These are phyloP conservation scores for Barnettozyma californica DNA, from an alignment of 805 yeast species.

Conservation along the genomic window DNA sequence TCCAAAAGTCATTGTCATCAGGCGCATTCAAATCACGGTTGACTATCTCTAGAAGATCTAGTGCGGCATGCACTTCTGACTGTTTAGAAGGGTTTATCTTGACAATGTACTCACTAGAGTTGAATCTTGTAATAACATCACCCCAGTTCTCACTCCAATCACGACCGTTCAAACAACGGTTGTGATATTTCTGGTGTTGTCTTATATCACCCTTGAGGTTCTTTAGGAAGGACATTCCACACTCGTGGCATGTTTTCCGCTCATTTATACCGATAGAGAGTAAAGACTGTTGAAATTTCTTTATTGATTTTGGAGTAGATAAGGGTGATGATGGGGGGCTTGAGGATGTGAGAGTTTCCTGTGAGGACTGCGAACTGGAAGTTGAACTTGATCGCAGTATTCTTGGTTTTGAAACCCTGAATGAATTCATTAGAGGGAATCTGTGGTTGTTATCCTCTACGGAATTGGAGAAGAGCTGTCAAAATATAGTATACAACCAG, in stretches of 20 bases:
- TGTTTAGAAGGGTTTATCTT: constrained; percentile 30
- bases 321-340: constrained; percentile 13
- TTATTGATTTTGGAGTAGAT: not conserved
- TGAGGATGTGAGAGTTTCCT: not conserved
- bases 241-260: constrained; percentile 36
- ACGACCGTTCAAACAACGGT: constrained; percentile 41
- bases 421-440: not conserved
- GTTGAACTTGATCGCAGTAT: not conserved
- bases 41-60: constrained; percentile 44
- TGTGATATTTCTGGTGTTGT: constrained; percentile 49
- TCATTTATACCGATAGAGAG: constrained; percentile 18
- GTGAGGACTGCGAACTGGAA: constrained; percentile 13
- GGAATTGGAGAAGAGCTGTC: too few relatives aligned
- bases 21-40: constrained; percentile 61
- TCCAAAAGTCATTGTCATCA: constrained; percentile 39
- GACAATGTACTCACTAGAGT: constrained; percentile 27
- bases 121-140: constrained; percentile 8
- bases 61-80: constrained; percentile 30
- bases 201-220: constrained; percentile 37
- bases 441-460: not conserved
- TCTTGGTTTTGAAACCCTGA: not conserved
- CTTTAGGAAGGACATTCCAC: constrained; percentile 49
- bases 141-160: constrained; percentile 41
- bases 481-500: too few relatives aligned
- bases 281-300: constrained; percentile 12